A percentile compares a stretch with the other conserved stretches of the same genome.
Evolutionary conservation across 768 basidiomycete genomes (phyloP).

Genomic region (Butyriboletus loyo): DNA sequence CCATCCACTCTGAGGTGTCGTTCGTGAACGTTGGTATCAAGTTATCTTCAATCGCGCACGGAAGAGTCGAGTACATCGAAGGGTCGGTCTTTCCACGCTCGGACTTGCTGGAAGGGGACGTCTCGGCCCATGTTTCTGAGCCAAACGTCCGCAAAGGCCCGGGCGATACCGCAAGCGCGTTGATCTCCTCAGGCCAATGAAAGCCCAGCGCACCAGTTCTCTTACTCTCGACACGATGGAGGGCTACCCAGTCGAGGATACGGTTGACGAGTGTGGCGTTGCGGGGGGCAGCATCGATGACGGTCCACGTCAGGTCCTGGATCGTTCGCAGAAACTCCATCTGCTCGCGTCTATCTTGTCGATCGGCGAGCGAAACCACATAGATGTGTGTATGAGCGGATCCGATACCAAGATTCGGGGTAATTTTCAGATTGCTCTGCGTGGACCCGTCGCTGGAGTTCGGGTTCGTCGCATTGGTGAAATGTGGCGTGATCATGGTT

Average conservation of each 20-base stretch:
- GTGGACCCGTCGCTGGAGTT: neutral
- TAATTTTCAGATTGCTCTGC: neutral
- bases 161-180: conserved; percentile 21
- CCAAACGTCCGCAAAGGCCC: conserved; percentile 13
- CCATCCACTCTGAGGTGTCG: conserved; percentile 41
- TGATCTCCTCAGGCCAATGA: conserved; percentile 40
- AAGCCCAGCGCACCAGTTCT: conserved; percentile 14
- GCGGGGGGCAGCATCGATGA: conserved; percentile 47
- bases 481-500: neutral
- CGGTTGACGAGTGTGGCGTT: conserved; percentile 36
- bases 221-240: neutral
- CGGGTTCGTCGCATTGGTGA: neutral
- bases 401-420: conserved; percentile 27
- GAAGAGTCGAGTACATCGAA: conserved; percentile 22
- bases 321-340: conserved; percentile 53
- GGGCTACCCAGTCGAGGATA: conserved; percentile 44
- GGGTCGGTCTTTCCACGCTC: neutral
- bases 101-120: neutral
- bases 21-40: conserved; percentile 34
- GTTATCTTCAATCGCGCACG: conserved; percentile 44
- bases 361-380: conserved; percentile 57
- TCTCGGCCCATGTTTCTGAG: conserved; percentile 21
- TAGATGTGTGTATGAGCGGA: conserved; percentile 42
- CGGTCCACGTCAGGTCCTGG: conserved; percentile 52
- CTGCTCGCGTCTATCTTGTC: conserved; percentile 51